Conservation (phyloP, 257 asterid species). For the Henckelia pumila region DNA sequence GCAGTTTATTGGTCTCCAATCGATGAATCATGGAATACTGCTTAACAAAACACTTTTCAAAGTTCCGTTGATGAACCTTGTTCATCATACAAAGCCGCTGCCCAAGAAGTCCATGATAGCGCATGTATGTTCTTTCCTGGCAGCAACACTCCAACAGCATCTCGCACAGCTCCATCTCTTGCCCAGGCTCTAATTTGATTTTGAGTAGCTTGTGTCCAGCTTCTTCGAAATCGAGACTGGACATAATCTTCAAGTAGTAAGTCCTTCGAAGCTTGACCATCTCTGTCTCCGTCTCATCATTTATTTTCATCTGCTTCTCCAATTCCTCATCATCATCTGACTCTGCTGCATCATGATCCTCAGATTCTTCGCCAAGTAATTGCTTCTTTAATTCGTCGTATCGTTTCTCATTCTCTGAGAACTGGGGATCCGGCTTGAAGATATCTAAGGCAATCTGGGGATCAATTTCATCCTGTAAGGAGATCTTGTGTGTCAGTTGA, state of each 20-base stretch:
- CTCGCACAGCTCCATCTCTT: constrained; percentile 93
- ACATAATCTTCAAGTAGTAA: constrained; percentile 87
- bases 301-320: constrained; percentile 85
- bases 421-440: constrained; percentile 82
- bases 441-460: constrained; percentile 78
- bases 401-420: constrained; percentile 66
- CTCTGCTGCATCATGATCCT: constrained; percentile 65
- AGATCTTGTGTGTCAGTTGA: constrained; percentile 84
- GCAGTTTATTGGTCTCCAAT: constrained; percentile 79
- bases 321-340: constrained; percentile 69
- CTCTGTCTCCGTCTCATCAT: constrained; percentile 90
- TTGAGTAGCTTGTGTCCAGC: constrained; percentile 87
- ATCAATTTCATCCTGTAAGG: constrained; percentile 72
- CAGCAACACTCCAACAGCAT: constrained; percentile 98
- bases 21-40: constrained; percentile 95
- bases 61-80: constrained; percentile 76
- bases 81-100: constrained; percentile 91
- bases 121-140: constrained; percentile 94
- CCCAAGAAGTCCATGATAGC: constrained; percentile 90
- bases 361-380: constrained; percentile 85
- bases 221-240: constrained; percentile 94
- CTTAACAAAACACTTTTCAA: constrained; percentile 77
- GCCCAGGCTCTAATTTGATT: constrained; percentile 94
- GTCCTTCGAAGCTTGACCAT: constrained; percentile 86
- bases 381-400: constrained; percentile 90